Conservation (phyloP, 148 eudicot genomes). For the Amaranthus cruentus region DNA sequence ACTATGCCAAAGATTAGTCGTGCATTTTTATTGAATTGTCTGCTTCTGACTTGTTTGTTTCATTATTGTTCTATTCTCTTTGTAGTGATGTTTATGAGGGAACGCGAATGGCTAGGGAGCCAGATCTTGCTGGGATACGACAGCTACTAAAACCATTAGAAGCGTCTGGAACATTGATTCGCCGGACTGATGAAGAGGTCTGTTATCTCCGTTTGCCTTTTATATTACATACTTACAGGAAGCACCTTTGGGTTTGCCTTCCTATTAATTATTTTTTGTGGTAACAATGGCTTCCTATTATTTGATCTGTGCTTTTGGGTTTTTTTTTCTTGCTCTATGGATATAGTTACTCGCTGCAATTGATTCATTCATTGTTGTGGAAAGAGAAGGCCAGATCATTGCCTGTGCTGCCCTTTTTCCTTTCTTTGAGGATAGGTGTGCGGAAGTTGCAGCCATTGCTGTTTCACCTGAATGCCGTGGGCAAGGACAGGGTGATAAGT, state of each 20-base stretch:
- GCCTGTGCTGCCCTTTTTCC: constrained; percentile 95
- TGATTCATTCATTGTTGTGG: constrained; percentile 74
- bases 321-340: constrained; percentile 15
- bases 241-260: constrained; percentile 1
- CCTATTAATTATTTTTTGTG: background rate
- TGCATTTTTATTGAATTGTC: background rate
- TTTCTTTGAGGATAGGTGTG: constrained; percentile 75
- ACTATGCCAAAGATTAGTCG: background rate
- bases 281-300: background rate
- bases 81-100: constrained; percentile 96
- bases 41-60: background rate
- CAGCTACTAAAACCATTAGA: constrained; percentile 73
- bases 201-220: constrained; percentile 8
- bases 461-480: constrained; percentile 97
- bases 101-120: constrained; percentile 68
- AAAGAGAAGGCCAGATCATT: constrained; percentile 94
- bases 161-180: constrained; percentile 82
- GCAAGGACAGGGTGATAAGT: constrained; percentile 95
- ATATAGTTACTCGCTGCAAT: constrained; percentile 59
- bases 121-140: constrained; percentile 64
- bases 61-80: background rate
- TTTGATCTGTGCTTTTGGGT: background rate
- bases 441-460: constrained; percentile 93
- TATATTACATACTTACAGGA: background rate
- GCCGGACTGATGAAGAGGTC: constrained; percentile 85